Percentiles rank a stretch among this genome's conserved stretches.
Evolutionary conservation across 2,329 filamentous ascomycete genomes (phyloP).

Genomic region (Fusarium nurragi): DNA sequence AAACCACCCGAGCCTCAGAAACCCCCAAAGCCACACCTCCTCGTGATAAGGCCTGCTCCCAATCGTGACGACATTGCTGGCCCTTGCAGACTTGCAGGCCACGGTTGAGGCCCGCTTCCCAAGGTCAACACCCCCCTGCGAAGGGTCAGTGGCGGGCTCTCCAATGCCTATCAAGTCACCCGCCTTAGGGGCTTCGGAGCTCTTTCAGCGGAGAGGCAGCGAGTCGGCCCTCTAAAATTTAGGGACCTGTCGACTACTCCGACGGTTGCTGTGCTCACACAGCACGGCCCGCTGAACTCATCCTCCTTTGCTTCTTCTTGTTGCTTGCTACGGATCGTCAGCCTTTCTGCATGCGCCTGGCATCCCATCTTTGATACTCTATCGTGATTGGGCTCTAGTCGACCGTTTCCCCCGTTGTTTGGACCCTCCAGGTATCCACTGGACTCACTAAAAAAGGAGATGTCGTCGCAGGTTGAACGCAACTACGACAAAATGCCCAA

Average conservation of each 20-base stretch:
- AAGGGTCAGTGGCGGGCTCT: not conserved
- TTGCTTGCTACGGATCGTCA: slow-evolving; percentile 16
- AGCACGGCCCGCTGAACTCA: slow-evolving; percentile 13
- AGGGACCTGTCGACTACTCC: slow-evolving; percentile 16
- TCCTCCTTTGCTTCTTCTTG: not conserved
- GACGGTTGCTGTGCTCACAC: slow-evolving; percentile 9
- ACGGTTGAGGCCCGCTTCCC: slow-evolving; percentile 32
- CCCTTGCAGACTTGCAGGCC: slow-evolving; percentile 34
- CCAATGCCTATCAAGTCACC: slow-evolving; percentile 17
- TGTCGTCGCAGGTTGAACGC: slow-evolving; percentile 24
- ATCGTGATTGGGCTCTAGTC: slow-evolving; percentile 14
- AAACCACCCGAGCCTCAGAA: slow-evolving; percentile 35
- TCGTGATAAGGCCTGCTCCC: slow-evolving; percentile 42
- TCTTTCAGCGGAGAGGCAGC: slow-evolving; percentile 12
- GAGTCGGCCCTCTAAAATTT: slow-evolving; percentile 13
- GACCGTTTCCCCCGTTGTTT: slow-evolving; percentile 14
- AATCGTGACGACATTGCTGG: slow-evolving; percentile 48
- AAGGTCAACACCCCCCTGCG: slow-evolving; percentile 8
- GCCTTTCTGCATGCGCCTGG: slow-evolving; percentile 5
- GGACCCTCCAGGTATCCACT: slow-evolving; percentile 12
- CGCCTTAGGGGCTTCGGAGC: slow-evolving; percentile 9
- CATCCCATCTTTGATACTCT: slow-evolving; percentile 7
- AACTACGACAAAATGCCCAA: slow-evolving; percentile 22
- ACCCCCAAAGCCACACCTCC: slow-evolving; percentile 24
- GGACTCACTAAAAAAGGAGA: slow-evolving; percentile 20